A percentile compares a stretch with the other conserved stretches of the same genome.
Evolutionary conservation across 2,329 filamentous ascomycete species (phyloP).

Genomic region (Fusarium subglutinans): DNA sequence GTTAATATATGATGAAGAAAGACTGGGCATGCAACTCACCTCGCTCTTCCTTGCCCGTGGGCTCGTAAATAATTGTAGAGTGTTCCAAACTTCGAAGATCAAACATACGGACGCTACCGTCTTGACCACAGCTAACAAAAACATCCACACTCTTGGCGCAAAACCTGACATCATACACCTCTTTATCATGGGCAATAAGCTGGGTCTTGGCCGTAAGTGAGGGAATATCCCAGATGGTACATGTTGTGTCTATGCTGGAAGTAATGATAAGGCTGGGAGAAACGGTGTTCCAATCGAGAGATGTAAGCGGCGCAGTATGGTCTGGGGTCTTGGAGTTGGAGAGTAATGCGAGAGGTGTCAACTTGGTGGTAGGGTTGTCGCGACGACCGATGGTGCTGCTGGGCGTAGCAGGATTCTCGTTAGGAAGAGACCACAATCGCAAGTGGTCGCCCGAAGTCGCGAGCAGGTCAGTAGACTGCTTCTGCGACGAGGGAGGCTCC

Average conservation of each 20-base stretch:
- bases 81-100: conserved; percentile 95
- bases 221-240: conserved; percentile 99
- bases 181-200: conserved; percentile 97
- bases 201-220: conserved; percentile 98
- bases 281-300: conserved; percentile 97
- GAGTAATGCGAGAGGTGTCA: conserved; percentile 89
- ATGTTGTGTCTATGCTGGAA: conserved; percentile 98
- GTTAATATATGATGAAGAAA: background rate
- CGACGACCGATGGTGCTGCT: conserved; percentile 76
- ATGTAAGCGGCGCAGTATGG: conserved; percentile 95
- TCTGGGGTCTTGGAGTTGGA: conserved; percentile 99
- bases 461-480: conserved; percentile 92
- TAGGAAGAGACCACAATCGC: conserved; percentile 89
- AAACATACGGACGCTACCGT: conserved; percentile 98
- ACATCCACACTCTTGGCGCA: conserved; percentile 99
- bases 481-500: conserved; percentile 95
- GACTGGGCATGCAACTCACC: conserved; percentile 56
- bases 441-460: conserved; percentile 96
- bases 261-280: conserved; percentile 98
- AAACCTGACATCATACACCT: conserved; percentile 98
- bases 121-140: conserved; percentile 96
- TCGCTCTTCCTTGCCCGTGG: conserved; percentile 83
- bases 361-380: conserved; percentile 73
- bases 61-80: conserved; percentile 99
- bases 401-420: conserved; percentile 64